Evolutionary conservation across 225 moss, liverwort and hornwort species (phyloP), one percentile per base, ranked within the genome.

Genomic region (Climacium dendroides): DNA sequence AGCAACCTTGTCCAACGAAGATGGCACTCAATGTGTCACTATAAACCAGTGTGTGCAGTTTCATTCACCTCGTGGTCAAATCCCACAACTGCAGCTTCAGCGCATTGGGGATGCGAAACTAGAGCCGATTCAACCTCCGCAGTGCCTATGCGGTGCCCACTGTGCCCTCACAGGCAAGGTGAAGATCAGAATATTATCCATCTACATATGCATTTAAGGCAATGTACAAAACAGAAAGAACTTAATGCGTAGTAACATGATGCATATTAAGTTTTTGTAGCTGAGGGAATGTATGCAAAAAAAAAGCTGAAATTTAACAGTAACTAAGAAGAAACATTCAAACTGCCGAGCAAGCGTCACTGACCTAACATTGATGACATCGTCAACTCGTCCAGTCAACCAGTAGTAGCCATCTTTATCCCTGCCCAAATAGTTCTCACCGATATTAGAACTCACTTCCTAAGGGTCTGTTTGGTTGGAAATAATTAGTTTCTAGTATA

Each of bases 351-450:
- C 32, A 79, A 75, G 45, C 59, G 54, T 61, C 58, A 78, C 91
- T 63, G 69, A 97, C 97, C 97, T 97, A 79, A 98, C 98, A 89
- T 98, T 98, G 64, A 98, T 97, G 75, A 98, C 98, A 89, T 98
- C 97, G 78, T 98, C 98, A 45, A 98, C 98, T 88, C 98, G 94
- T 77, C 98, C 98, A 45, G 98, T 98, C 91, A 98, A 91, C 98
- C 98, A 98, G 76, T 98, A 98, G 89, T 97, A 98, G 45, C 98
- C 98, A 67, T 98, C 98, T 87, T 96, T 94, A 82, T 98, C 98
- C 87, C 98, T 97, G 92, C 86, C 87, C 63, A 80, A 52, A 58
- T 32, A 79, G 10, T 64, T 55, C 61, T 60, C 67, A 71, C 80
- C 12, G 7, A 84, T 30, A 55, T 86, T 75, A 71, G 43, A 50